Evolutionary conservation across 75 land plant genomes (phyloP).

Genomic region (Cupressus sempervirens): DNA sequence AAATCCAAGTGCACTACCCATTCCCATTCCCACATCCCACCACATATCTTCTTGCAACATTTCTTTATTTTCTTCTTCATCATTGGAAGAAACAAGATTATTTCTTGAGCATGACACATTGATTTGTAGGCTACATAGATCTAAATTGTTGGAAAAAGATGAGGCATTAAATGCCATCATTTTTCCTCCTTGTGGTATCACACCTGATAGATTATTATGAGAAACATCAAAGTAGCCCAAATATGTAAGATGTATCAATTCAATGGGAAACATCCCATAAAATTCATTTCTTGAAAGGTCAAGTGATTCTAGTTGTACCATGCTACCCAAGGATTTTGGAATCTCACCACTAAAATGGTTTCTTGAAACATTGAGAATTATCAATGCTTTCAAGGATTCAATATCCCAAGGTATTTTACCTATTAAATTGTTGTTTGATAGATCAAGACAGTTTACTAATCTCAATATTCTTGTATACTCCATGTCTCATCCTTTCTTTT

Average conservation of each 20-base stretch:
- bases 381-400: neutral
- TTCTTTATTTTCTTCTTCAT: too few relatives aligned
- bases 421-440: neutral
- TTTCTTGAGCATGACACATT: neutral
- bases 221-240: neutral
- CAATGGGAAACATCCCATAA: neutral
- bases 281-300: neutral
- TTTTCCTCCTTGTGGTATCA: neutral
- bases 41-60: too few relatives aligned
- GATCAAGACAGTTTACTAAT: neutral
- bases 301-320: neutral
- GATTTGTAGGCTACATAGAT: neutral
- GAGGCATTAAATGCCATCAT: neutral
- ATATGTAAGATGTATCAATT: neutral
- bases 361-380: neutral
- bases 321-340: neutral
- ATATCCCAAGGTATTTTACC: neutral
- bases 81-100: neutral
- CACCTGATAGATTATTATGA: neutral
- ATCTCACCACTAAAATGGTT: neutral
- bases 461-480: neutral
- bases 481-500: neutral
- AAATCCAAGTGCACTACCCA: neutral
- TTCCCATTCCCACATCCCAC: neutral
- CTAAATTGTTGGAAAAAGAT: neutral